Conservation (phyloP, 129 eudicot species). For the Flaveria sonorensis region DNA sequence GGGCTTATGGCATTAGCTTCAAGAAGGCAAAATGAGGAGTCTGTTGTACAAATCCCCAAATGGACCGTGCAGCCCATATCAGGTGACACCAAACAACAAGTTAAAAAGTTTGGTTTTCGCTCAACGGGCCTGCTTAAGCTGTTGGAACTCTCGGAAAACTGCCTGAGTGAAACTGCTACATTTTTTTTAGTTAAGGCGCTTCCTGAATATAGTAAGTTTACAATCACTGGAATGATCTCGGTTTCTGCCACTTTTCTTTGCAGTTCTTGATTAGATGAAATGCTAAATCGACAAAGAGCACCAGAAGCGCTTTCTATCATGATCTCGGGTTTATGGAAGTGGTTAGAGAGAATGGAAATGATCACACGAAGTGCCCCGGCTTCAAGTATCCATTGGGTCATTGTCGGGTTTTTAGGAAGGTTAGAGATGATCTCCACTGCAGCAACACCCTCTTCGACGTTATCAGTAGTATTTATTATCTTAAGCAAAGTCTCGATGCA, state of each 20-base stretch:
- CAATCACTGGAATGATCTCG: conserved; percentile 36
- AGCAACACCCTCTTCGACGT: conserved; percentile 40
- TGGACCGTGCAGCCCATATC: conserved; percentile 35
- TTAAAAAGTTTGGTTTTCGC: conserved; percentile 14
- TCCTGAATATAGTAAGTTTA: conserved; percentile 37
- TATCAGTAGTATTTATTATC: conserved; percentile 33
- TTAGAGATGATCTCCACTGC: conserved; percentile 41
- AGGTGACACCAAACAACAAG: conserved; percentile 35
- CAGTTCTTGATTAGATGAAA: conserved; percentile 38
- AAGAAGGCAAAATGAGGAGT: conserved; percentile 50
- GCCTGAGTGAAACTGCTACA: conserved; percentile 42
- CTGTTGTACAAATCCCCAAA: conserved; percentile 37
- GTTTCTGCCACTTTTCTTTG: conserved; percentile 52
- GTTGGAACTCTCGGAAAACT: conserved; percentile 47
- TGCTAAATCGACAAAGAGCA: conserved; percentile 46
- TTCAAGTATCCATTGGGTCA: conserved; percentile 41
- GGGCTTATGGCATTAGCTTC: conserved; percentile 49
- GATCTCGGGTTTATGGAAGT: conserved; percentile 29
- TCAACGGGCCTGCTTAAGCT: conserved; percentile 34
- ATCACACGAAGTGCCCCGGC: conserved; percentile 41
- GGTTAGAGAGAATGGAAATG: conserved; percentile 33
- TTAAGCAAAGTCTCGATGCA: conserved; percentile 35
- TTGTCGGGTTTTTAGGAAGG: conserved; percentile 35
- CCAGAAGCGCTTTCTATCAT: conserved; percentile 44
- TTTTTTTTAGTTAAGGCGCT: conserved; percentile 38